Evolutionary conservation across 1,139 yeast genomes (phyloP), one percentile per base, ranked within the genome.

Genomic region (Saccharomyces pastorianus): DNA sequence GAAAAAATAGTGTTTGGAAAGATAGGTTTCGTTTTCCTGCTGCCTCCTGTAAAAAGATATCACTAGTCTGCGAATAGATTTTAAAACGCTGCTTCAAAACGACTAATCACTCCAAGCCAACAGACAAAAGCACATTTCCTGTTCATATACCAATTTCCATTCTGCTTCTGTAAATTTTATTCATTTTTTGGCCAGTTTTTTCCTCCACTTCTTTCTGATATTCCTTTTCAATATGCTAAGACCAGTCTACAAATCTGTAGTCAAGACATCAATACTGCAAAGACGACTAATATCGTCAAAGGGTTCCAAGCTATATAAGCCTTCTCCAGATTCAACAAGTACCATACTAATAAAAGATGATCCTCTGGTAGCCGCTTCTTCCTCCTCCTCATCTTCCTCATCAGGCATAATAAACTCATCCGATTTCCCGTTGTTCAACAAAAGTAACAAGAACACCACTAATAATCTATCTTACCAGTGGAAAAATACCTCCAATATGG

Each of bases 291-390:
- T 55, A 26, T 58, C 61, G 8, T 53, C 59, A 6, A 58, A 59
- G 48, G 56, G 61, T 7, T 55, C 61, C 7, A 56, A 52, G 38
- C 48, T 60, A 17, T 44, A 47, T 13, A 55, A 53, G 28, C 59
- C 61, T 17, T 57, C 54, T 2, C 32, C 54, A 6, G 59, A 60
- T 11, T 38, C 54, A n/a, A 47, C 51, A 28, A 34, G 38, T 14
- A 42, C 41, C 9, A 20, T 38, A 1, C 26, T 38, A 9, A 38
- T 23, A 23, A 17, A 1, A 23, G 34, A 8, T 23, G 44, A 38
- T 3, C 44, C 44, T 6, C 7, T 38, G 25, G 44, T 38, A 4
- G 25, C 44, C 3, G 25, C 44, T 11, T 8, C 44, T 3, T 38
- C 44, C 1, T 38, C 53, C 6, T 2, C 52, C 6, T 20, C 53